A percentile compares a stretch with the other conserved stretches of the same genome.
phyloP scores from a whole-genome alignment of 2,329 filamentous ascomycete species.

The Talaromyces islandicus region DNA sequence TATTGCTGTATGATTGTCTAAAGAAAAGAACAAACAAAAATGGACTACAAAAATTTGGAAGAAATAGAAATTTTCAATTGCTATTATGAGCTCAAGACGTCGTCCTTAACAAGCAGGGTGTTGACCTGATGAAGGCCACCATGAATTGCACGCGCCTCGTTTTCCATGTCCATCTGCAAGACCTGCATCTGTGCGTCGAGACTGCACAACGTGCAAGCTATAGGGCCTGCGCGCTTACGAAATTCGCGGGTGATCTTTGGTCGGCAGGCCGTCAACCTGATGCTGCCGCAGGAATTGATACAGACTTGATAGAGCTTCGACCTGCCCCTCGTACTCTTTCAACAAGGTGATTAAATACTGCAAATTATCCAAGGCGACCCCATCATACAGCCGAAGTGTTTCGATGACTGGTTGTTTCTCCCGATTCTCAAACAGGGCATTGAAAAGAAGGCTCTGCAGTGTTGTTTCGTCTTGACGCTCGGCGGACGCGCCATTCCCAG shows the following conservation, averaged over 20 bases:
- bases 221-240: conserved; percentile 10
- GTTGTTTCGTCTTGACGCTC: not conserved
- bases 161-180: conserved; percentile 36
- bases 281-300: conserved; percentile 12
- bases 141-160: conserved; percentile 50
- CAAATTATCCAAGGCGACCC: conserved; percentile 14
- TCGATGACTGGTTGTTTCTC: conserved; percentile 11
- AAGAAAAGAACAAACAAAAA: not conserved
- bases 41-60: not conserved
- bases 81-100: not conserved
- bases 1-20: not conserved
- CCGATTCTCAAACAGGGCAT: not conserved
- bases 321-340: conserved; percentile 17
- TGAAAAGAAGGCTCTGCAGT: not conserved
- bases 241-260: not conserved
- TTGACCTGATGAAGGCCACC: conserved; percentile 11
- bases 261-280: conserved; percentile 6
- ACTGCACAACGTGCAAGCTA: conserved; percentile 12
- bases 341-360: conserved; percentile 14
- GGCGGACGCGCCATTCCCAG: not conserved
- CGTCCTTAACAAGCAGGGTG: not conserved
- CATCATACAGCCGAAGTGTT: conserved; percentile 15
- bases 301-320: conserved; percentile 11
- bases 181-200: conserved; percentile 16
- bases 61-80: not conserved